Base-by-base conservation (phyloP, 352 stramenopile species). In the Phytophthora sansomeana region DNA sequence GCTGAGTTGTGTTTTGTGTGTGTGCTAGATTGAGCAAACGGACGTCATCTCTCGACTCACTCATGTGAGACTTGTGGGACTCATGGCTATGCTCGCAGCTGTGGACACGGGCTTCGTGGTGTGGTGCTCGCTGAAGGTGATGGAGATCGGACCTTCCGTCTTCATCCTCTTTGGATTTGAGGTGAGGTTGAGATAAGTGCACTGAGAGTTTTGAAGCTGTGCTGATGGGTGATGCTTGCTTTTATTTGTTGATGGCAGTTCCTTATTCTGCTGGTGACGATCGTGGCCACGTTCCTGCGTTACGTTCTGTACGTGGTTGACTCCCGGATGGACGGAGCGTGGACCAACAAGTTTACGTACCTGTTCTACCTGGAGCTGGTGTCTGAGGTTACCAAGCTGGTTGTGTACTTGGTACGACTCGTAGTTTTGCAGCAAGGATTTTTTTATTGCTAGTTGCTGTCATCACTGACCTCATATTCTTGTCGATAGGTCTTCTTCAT, bases 111-210 rank as follows among this genome's bases (percentile, higher is more conserved):
- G 82, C 0, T 96, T 97, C 24, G 89, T 99, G 28, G 74, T 93
- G n/a, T 77, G 92, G 57, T 98, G 90, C 63, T 87, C 80, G 38
- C 76, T 90, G 38, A 83, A 87, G 47, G 79, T 97, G 24, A 69
- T 85, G 60, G 85, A 92, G 32, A 74, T 91, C 8, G 97, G 97
- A 6, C 83, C 96, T 0, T 96, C 87, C 0, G 97, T 99, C 13
- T 90, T 96, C 24, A 95, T 99, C 42, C 80, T 99, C 3, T 99
- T 99, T 75, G 95, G 89, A 42, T 99, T 99, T 71, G 98, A 99
- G 75, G 80, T 89, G 54, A 13, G 17, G 19, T 16, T 42, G 50
- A 1, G 3, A 26, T 46, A 28, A 9, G n/a, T 46, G 17, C 7
- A 46, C 6, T 26, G 39, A 28, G 17, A 26, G n/a, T 6, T 46